phyloP scores from a whole-genome alignment of 768 basidiomycete genomes.

The Russula earlei region DNA sequence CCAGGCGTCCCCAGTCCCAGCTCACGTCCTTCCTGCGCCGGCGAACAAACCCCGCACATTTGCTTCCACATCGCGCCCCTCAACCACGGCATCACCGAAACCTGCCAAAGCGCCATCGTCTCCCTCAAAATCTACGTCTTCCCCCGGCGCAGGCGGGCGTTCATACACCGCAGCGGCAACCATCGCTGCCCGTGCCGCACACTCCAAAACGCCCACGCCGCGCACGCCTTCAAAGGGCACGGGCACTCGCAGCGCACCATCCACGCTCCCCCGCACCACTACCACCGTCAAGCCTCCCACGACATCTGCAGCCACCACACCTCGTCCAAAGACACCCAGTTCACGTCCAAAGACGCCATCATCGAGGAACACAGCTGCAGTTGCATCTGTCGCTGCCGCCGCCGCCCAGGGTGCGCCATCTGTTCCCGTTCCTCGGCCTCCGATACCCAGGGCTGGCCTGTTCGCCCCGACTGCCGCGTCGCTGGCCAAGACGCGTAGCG shows the following conservation, averaged over 20 bases:
- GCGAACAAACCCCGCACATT: conserved; percentile 15
- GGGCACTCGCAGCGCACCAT: conserved; percentile 17
- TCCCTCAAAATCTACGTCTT: conserved; percentile 25
- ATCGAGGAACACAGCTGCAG: not conserved
- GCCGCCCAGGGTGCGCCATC: not conserved
- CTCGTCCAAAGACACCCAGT: conserved; percentile 23
- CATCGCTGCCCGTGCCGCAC: conserved; percentile 7
- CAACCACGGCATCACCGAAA: not conserved
- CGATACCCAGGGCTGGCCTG: conserved; percentile 45
- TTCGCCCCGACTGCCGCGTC: conserved; percentile 82
- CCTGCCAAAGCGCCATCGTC: conserved; percentile 14
- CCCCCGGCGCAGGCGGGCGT: not conserved
- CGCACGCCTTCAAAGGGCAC: conserved; percentile 19
- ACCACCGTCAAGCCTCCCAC: conserved; percentile 23
- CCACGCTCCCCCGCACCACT: conserved; percentile 21
- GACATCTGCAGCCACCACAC: conserved; percentile 28
- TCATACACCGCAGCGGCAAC: conserved; percentile 10
- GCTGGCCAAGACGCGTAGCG: conserved; percentile 57
- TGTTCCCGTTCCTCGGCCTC: not conserved
- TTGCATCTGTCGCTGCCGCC: not conserved
- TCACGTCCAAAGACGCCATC: conserved; percentile 26
- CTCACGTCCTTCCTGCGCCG: conserved; percentile 14
- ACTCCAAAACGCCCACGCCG: conserved; percentile 17
- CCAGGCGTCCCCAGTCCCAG: not conserved
- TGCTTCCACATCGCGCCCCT: conserved; percentile 1